Evolutionary conservation across 768 basidiomycete species (phyloP).

Genomic region (Dacryopinax primogenitus): DNA sequence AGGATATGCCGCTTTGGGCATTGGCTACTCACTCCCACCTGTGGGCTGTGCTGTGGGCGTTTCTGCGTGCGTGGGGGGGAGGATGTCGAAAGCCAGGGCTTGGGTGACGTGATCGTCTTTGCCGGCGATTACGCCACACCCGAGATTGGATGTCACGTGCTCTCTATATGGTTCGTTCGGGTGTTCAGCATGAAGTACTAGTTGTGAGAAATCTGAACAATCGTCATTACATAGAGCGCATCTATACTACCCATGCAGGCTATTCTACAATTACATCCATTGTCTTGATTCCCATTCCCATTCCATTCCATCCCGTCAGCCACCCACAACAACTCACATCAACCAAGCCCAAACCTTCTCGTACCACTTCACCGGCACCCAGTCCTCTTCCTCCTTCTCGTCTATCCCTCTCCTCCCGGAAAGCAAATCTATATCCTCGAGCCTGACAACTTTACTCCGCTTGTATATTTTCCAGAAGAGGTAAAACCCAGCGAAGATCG

Average conservation of each 20-base stretch:
- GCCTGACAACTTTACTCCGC: slow-evolving; percentile 29
- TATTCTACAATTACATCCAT: neutral
- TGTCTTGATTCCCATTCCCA: neutral
- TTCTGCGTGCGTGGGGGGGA: neutral
- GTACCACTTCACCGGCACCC: neutral
- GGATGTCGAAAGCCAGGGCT: neutral
- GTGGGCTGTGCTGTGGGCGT: neutral
- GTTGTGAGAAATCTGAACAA: no score
- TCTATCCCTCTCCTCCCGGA: slow-evolving; percentile 46
- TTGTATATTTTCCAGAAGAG: slow-evolving; percentile 35
- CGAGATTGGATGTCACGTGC: no score
- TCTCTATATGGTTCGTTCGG: no score
- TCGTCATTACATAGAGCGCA: neutral
- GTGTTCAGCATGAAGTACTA: no score
- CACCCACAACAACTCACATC: no score
- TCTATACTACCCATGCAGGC: neutral
- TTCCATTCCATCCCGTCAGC: no score
- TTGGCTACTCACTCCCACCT: no score
- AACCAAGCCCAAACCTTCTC: slow-evolving; percentile 1
- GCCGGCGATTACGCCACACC: neutral
- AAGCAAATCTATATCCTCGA: slow-evolving; percentile 47
- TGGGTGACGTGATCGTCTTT: neutral
- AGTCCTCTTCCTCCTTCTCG: slow-evolving; percentile 39
- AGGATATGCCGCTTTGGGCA: no score
- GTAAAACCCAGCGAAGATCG: slow-evolving; percentile 36